Evolutionary conservation across 2,329 filamentous ascomycete species (phyloP).

Genomic region (Cladophialophora chaetospira): DNA sequence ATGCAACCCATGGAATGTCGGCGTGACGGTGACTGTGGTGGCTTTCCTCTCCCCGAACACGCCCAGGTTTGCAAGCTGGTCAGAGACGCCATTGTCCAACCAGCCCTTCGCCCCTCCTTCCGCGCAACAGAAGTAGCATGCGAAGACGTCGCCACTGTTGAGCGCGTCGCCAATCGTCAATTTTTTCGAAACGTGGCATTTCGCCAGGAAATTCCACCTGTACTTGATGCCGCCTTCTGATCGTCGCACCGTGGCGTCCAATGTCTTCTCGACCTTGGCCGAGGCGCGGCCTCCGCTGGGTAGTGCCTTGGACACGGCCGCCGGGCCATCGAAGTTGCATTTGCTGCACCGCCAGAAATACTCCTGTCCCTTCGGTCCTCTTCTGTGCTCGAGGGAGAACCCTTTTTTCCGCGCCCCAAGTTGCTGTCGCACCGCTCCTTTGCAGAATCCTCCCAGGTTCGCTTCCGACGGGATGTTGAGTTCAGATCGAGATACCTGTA

Average conservation of each 20-base stretch:
- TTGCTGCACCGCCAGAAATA: constrained; percentile 43
- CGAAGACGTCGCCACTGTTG: constrained; percentile 37
- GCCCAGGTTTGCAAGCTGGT: constrained; percentile 18
- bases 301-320: constrained; percentile 30
- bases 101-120: constrained; percentile 36
- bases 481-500: constrained; percentile 22
- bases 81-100: constrained; percentile 12
- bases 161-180: constrained; percentile 31
- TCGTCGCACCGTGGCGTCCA: constrained; percentile 36
- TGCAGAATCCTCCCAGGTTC: constrained; percentile 48
- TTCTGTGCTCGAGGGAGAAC: constrained; percentile 36
- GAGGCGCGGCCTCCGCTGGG: constrained; percentile 28
- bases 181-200: constrained; percentile 45
- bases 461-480: constrained; percentile 38
- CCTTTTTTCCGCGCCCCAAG: constrained; percentile 38
- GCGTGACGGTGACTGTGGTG: constrained; percentile 28
- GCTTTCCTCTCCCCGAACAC: constrained; percentile 13
- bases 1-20: constrained; percentile 44
- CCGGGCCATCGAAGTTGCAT: constrained; percentile 47
- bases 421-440: constrained; percentile 38
- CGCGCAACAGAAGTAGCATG: constrained; percentile 51
- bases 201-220: constrained; percentile 51
- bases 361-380: constrained; percentile 35
- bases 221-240: constrained; percentile 44
- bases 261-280: constrained; percentile 31